Evolutionary conservation across 225 moss, liverwort and hornwort genomes (phyloP).

Genomic region (Sphagnum contortum): DNA sequence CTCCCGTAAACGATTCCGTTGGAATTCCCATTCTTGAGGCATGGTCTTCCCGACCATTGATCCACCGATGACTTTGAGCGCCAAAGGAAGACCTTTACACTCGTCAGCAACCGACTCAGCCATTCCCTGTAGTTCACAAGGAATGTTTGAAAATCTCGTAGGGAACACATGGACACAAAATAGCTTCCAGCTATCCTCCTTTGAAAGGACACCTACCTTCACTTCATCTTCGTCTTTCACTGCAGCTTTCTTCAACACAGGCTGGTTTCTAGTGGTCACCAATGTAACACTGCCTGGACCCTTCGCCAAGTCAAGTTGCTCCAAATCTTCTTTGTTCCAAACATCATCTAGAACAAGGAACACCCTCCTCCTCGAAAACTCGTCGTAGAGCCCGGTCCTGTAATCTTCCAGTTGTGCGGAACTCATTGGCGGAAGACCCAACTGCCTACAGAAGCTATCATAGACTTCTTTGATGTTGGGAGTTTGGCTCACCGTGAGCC

Average conservation of each 20-base stretch:
- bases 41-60: conserved; percentile 5
- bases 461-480: conserved; percentile 1
- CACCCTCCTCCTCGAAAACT: not conserved
- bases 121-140: not conserved
- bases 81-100: conserved; percentile 18
- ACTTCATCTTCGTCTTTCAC: not conserved
- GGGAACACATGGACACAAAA: not conserved
- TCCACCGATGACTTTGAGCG: conserved; percentile 12
- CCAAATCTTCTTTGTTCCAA: conserved; percentile 4
- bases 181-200: conserved; percentile 10
- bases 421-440: not conserved
- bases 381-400: not conserved
- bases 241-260: not conserved
- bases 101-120: conserved; percentile 4
- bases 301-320: not conserved
- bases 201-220: conserved; percentile 3
- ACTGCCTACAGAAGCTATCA: not conserved
- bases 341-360: conserved; percentile 18
- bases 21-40: conserved; percentile 7
- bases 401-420: not conserved
- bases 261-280: conserved; percentile 5
- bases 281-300: conserved; percentile 6
- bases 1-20: conserved; percentile 5
- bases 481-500: conserved; percentile 5
- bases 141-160: conserved; percentile 1